Conservation (phyloP, 805 yeast genomes). For the Yarrowia keelungensis region DNA sequence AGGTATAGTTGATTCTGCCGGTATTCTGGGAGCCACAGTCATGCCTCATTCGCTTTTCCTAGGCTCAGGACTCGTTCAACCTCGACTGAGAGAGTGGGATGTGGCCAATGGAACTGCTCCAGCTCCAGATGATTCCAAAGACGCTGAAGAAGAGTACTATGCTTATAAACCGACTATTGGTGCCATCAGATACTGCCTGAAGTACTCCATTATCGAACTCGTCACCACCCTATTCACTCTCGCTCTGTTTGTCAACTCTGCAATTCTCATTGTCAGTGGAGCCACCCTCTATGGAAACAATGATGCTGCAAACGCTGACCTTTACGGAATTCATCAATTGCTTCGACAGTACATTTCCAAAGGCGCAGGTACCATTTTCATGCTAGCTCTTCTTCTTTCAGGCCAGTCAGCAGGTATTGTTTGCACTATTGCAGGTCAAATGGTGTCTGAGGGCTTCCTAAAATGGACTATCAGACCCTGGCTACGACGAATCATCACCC, state of each 20-base stretch:
- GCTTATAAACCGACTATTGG: constrained; percentile 70
- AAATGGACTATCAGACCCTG: constrained; percentile 83
- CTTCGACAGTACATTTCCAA: constrained; percentile 68
- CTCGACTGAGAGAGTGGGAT: constrained; percentile 82
- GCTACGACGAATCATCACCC: constrained; percentile 76
- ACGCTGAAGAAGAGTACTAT: constrained; percentile 39
- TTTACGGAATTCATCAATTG: constrained; percentile 75
- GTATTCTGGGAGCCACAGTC: constrained; percentile 90
- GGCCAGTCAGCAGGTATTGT: constrained; percentile 93
- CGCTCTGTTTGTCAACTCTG: constrained; percentile 85
- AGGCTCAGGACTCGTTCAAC: constrained; percentile 89
- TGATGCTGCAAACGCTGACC: constrained; percentile 77
- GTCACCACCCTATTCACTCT: constrained; percentile 73
- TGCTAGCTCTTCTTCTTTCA: constrained; percentile 80
- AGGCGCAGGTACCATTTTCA: constrained; percentile 82
- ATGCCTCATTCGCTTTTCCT: constrained; percentile 93
- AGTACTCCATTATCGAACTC: constrained; percentile 75
- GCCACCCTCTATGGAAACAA: constrained; percentile 73
- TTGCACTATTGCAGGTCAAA: constrained; percentile 92
- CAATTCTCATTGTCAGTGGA: constrained; percentile 84
- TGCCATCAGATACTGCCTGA: constrained; percentile 77
- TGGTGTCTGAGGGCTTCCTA: constrained; percentile 89
- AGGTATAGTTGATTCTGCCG: constrained; percentile 81
- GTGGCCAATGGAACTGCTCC: constrained; percentile 61
- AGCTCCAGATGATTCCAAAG: constrained; percentile 14